These are phyloP conservation scores for Symbiodinium natans DNA, from an alignment of 73 alveolate species.

Conservation along the genomic window DNA sequence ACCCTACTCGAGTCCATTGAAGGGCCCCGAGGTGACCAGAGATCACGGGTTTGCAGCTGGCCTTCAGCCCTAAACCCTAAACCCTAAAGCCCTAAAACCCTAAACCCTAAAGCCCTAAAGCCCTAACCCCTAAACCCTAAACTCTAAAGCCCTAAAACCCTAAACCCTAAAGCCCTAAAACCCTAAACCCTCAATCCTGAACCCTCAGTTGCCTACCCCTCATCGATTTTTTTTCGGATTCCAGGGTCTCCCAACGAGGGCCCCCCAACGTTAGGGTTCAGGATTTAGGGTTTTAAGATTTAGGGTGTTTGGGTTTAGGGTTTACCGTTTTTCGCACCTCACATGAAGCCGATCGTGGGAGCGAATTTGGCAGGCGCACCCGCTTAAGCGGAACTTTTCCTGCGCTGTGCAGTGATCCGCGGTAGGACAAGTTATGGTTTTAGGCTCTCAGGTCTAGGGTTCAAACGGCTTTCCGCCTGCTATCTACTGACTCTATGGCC, in stretches of 20 bases:
- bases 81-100: neutral
- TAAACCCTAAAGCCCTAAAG: neutral
- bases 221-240: too few relatives aligned
- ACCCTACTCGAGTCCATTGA: too few relatives aligned
- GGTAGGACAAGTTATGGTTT: neutral
- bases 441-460: neutral
- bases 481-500: neutral
- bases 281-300: too few relatives aligned
- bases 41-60: too few relatives aligned
- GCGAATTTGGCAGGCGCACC: neutral
- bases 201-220: too few relatives aligned
- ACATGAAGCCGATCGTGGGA: too few relatives aligned
- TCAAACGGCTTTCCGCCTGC: neutral
- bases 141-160: neutral
- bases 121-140: neutral
- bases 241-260: too few relatives aligned
- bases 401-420: neutral
- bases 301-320: too few relatives aligned
- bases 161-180: neutral
- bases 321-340: neutral
- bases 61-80: too few relatives aligned
- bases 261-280: too few relatives aligned
- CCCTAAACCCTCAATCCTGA: neutral
- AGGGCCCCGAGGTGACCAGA: too few relatives aligned
- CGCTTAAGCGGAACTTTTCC: slow-evolving; percentile 7